Percentiles rank a stretch among this genome's conserved stretches.
Conservation (phyloP, 768 basidiomycete species). For the Hortiboletus flavorubellus region DNA sequence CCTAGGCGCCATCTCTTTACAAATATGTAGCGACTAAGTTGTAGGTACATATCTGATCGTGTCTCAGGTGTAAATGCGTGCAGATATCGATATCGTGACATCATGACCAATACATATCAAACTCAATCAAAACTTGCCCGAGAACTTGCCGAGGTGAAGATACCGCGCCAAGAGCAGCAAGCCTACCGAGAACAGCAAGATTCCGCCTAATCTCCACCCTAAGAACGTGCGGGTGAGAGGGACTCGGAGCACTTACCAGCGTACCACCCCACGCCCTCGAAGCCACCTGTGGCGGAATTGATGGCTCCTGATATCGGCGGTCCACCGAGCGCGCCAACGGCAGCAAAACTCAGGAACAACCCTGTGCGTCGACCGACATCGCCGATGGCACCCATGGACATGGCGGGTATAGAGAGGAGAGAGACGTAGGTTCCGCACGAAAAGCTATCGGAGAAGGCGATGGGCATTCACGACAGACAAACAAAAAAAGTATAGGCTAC, state of each 20-base stretch:
- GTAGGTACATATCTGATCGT: too few species aligned
- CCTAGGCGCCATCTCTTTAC: too few species aligned
- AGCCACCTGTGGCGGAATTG: conserved; percentile 48
- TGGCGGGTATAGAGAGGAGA: conserved; percentile 52
- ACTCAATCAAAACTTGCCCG: conserved; percentile 39
- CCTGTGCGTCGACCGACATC: conserved; percentile 67
- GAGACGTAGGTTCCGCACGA: conserved; percentile 61
- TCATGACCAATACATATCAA: neutral
- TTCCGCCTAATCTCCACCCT: conserved; percentile 26
- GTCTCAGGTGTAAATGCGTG: neutral
- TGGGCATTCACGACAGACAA: neutral
- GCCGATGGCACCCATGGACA: conserved; percentile 54
- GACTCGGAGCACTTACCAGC: conserved; percentile 31
- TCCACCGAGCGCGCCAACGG: conserved; percentile 62
- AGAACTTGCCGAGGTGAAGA: conserved; percentile 37
- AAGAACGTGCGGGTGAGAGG: neutral
- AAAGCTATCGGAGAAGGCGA: conserved; percentile 37
- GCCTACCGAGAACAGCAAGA: conserved; percentile 40
- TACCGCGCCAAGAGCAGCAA: conserved; percentile 40
- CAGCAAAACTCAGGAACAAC: conserved; percentile 57
- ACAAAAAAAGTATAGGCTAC: conserved; percentile 7
- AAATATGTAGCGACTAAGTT: too few species aligned
- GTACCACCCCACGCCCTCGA: conserved; percentile 34
- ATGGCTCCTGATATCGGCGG: conserved; percentile 77
- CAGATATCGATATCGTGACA: neutral